Conservation (phyloP, 495 filamentous ascomycete species). For the Penicillium canariense region DNA sequence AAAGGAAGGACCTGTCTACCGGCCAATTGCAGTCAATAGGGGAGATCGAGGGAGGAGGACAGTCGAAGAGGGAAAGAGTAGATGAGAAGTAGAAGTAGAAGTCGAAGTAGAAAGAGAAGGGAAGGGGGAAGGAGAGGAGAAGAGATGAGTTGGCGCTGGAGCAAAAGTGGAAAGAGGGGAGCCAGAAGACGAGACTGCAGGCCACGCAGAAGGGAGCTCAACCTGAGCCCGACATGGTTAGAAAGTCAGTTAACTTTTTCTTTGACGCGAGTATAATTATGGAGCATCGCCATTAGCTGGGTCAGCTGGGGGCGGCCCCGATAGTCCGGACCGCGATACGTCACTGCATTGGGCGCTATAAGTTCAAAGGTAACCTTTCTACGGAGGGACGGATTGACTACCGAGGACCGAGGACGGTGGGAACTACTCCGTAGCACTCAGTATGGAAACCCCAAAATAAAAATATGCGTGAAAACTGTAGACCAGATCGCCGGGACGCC, state of each 20-base stretch:
- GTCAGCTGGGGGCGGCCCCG: not conserved
- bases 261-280: not conserved
- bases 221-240: not conserved
- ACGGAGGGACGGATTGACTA: not conserved
- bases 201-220: not conserved
- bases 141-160: not conserved
- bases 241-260: not conserved
- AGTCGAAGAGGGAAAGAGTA: not conserved
- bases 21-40: not conserved
- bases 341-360: not conserved
- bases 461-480: not conserved
- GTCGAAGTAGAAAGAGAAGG: not conserved
- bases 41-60: not conserved
- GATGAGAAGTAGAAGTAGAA: not conserved
- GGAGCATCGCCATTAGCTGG: not conserved
- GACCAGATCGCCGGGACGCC: not conserved
- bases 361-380: not conserved
- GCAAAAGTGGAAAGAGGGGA: not conserved
- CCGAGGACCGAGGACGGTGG: not conserved
- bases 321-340: not conserved
- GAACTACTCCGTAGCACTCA: not conserved
- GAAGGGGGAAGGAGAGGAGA: not conserved
- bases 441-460: not conserved
- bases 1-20: not conserved
- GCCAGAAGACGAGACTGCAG: not conserved